phyloP scores from a whole-genome alignment of 2,329 filamentous ascomycete species.

The Diaporthe vaccinii region DNA sequence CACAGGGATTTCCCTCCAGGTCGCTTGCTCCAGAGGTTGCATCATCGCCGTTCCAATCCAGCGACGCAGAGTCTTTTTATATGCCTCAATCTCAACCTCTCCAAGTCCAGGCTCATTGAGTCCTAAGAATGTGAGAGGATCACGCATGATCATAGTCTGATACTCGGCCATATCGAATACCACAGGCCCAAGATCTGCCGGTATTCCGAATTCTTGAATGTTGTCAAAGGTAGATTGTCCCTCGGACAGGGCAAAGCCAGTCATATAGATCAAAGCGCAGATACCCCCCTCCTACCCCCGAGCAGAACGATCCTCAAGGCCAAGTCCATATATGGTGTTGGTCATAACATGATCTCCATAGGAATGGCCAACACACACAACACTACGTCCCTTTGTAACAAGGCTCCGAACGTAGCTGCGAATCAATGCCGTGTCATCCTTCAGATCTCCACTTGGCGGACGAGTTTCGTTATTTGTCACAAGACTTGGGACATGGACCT shows the following conservation, averaged over 20 bases:
- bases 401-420: constrained; percentile 14
- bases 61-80: not conserved
- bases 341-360: constrained; percentile 27
- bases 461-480: constrained; percentile 10
- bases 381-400: not conserved
- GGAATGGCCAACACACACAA: constrained; percentile 13
- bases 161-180: constrained; percentile 11
- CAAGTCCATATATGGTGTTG: constrained; percentile 14
- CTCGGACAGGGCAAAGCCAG: not conserved
- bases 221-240: not conserved
- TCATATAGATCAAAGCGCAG: constrained; percentile 13
- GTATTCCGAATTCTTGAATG: not conserved
- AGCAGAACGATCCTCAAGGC: constrained; percentile 4
- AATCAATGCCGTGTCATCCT: constrained; percentile 10
- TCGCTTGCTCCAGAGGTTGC: not conserved
- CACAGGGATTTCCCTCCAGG: constrained; percentile 20
- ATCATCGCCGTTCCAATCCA: constrained; percentile 1
- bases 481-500: constrained; percentile 26
- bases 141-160: not conserved
- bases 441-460: not conserved
- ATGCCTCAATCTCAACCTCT: constrained; percentile 1
- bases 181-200: not conserved
- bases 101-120: not conserved
- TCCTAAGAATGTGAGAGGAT: not conserved
- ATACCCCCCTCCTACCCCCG: constrained; percentile 14